A percentile compares a stretch with the other conserved stretches of the same genome.
Conservation (phyloP, 306 rosid genomes). For the Astragalus glycyphyllos region DNA sequence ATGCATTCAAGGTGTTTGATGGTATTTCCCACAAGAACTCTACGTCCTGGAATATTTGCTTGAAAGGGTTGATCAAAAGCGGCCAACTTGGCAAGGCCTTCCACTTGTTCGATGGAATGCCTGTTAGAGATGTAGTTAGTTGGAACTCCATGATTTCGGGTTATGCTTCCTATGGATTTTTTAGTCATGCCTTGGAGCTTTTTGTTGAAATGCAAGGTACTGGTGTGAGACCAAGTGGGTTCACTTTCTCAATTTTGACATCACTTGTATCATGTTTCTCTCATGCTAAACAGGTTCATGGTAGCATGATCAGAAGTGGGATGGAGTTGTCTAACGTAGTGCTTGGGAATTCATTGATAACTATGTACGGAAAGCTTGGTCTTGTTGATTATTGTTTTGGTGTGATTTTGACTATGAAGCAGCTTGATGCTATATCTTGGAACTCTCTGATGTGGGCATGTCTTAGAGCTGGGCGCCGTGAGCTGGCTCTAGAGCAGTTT, state of each 20-base stretch:
- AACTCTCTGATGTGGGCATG: constrained; percentile 76
- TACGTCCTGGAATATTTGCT: constrained; percentile 69
- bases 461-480: constrained; percentile 61
- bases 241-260: constrained; percentile 74
- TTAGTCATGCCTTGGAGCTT: constrained; percentile 51
- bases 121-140: constrained; percentile 71
- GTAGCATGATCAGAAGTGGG: constrained; percentile 61
- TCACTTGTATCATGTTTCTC: constrained; percentile 48
- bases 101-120: constrained; percentile 72
- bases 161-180: constrained; percentile 52
- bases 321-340: constrained; percentile 61
- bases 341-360: constrained; percentile 75
- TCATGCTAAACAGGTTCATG: constrained; percentile 77
- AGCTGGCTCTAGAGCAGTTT: constrained; percentile 69
- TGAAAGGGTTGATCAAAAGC: constrained; percentile 59
- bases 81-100: constrained; percentile 55
- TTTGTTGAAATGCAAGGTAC: constrained; percentile 64
- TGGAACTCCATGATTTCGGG: constrained; percentile 87
- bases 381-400: constrained; percentile 61
- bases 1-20: constrained; percentile 62
- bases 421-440: constrained; percentile 76
- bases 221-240: constrained; percentile 66
- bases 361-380: constrained; percentile 78
- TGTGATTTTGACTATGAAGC: constrained; percentile 64
- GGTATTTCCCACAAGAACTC: constrained; percentile 65